Conservation (phyloP, 345 rosid genomes). For the Salix brachista region DNA sequence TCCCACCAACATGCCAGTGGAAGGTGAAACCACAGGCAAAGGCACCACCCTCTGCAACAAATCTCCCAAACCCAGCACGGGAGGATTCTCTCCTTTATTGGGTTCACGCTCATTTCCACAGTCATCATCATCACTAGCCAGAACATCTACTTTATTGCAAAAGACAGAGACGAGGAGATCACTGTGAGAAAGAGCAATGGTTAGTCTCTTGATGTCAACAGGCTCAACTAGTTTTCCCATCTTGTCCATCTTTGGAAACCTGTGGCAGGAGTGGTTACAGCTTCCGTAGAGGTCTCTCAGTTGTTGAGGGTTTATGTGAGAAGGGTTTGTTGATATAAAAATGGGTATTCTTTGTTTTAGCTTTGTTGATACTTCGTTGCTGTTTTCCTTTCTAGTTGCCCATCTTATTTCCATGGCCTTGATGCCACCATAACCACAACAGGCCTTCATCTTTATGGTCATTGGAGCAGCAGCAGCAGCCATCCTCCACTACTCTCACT, state of each 20-base stretch:
- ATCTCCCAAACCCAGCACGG: constrained; percentile 31
- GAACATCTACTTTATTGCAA: constrained; percentile 36
- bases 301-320: constrained; percentile 41
- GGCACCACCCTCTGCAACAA: constrained; percentile 39
- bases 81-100: constrained; percentile 6
- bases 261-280: constrained; percentile 66
- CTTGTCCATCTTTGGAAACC: constrained; percentile 40
- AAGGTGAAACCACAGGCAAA: constrained; percentile 36
- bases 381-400: constrained; percentile 30
- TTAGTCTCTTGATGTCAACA: constrained; percentile 55
- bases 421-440: not conserved
- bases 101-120: not conserved
- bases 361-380: constrained; percentile 19
- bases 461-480: not conserved
- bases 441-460: not conserved
- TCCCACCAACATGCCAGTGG: constrained; percentile 58
- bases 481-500: not conserved
- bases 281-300: constrained; percentile 43
- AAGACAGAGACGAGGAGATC: constrained; percentile 68
- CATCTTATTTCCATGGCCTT: constrained; percentile 52
- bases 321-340: constrained; percentile 56
- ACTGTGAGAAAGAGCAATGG: constrained; percentile 60
- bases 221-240: constrained; percentile 21
- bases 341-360: constrained; percentile 35
- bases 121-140: not conserved